Conservation (phyloP, 2,329 filamentous ascomycete species). For the Aspergillus sp. region DNA sequence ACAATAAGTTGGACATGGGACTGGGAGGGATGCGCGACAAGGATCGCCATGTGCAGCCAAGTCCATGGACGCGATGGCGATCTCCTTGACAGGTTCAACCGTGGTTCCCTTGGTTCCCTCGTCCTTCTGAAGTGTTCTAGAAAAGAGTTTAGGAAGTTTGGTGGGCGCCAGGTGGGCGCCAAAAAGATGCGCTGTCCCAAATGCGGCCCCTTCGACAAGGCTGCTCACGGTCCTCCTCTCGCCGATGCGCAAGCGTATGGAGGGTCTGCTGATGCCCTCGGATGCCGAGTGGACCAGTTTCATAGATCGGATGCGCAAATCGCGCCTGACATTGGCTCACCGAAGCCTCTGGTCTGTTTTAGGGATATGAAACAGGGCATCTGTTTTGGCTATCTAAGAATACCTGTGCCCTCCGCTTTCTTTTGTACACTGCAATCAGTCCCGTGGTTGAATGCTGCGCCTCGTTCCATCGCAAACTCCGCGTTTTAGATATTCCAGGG, state of each 20-base stretch:
- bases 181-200: conserved; percentile 10
- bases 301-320: neutral
- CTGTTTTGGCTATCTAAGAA: conserved; percentile 12
- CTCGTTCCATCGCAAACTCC: neutral
- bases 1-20: neutral
- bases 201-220: conserved; percentile 4
- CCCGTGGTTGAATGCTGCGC: conserved; percentile 10
- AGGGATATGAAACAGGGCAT: neutral
- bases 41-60: conserved; percentile 1
- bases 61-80: neutral
- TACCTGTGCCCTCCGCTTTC: neutral
- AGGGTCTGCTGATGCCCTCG: conserved; percentile 13
- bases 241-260: neutral
- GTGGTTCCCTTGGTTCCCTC: neutral
- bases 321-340: neutral
- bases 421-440: neutral
- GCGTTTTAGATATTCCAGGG: neutral
- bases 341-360: conserved; percentile 4
- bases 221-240: neutral
- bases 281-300: neutral
- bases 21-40: conserved; percentile 10
- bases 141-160: conserved; percentile 6
- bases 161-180: conserved; percentile 9
- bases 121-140: conserved; percentile 17
- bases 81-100: neutral